Conservation (phyloP, 2,329 filamentous ascomycete species). For the Arthrinium puccinioides region DNA sequence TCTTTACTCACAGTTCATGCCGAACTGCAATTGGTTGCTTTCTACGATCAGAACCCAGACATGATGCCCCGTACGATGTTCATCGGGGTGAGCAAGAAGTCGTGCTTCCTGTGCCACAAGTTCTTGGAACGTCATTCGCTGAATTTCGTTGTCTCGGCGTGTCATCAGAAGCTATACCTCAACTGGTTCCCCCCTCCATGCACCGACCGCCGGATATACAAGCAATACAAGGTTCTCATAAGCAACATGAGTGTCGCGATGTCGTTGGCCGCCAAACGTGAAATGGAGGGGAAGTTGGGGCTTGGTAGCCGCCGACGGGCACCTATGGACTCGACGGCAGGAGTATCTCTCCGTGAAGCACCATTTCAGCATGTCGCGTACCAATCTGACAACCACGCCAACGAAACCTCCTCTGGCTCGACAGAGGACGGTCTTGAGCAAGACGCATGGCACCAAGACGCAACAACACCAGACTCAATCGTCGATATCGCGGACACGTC, state of each 20-base stretch:
- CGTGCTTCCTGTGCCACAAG: constrained; percentile 15
- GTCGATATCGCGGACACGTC: neutral
- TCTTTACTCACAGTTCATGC: constrained; percentile 14
- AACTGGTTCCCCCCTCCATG: constrained; percentile 12
- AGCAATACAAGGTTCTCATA: neutral
- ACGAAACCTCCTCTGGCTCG: neutral
- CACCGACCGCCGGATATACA: constrained; percentile 1
- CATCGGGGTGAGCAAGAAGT: constrained; percentile 20
- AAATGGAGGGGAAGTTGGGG: neutral
- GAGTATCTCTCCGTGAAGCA: neutral
- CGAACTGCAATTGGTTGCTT: constrained; percentile 16
- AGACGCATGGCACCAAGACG: neutral
- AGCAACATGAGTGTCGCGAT: neutral
- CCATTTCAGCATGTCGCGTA: neutral
- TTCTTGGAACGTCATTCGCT: constrained; percentile 13
- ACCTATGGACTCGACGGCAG: neutral
- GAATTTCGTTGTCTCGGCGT: constrained; percentile 12
- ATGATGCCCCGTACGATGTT: constrained; percentile 11
- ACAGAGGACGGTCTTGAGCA: neutral
- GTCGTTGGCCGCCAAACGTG: neutral
- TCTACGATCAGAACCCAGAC: constrained; percentile 15
- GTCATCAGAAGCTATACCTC: constrained; percentile 19
- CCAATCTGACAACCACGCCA: neutral
- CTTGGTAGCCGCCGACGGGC: neutral
- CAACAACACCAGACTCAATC: neutral